Conservation (phyloP, 2,329 filamentous ascomycete genomes). For the Penicillium psychrosexuale region DNA sequence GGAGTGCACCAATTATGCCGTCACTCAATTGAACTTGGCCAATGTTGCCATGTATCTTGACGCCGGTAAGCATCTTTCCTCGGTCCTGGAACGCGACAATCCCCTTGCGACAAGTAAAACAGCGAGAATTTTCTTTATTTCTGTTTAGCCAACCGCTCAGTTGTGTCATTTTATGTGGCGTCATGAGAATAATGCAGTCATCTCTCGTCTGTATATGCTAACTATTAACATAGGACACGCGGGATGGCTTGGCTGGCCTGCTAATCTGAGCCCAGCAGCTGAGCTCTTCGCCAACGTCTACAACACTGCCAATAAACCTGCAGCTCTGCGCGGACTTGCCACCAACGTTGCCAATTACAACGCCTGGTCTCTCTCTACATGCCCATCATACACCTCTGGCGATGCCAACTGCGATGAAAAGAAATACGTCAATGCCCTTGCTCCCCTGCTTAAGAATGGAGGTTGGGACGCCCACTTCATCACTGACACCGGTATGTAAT, state of each 20-base stretch:
- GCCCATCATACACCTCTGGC: constrained; percentile 45
- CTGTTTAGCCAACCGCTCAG: background rate
- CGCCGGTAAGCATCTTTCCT: constrained; percentile 43
- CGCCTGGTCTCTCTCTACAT: constrained; percentile 48
- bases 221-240: constrained; percentile 45
- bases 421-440: constrained; percentile 51
- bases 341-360: constrained; percentile 62
- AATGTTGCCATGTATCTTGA: constrained; percentile 65
- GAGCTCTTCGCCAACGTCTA: constrained; percentile 49
- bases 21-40: constrained; percentile 55
- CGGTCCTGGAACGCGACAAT: no score
- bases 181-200: background rate
- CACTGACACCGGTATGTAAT: constrained; percentile 48
- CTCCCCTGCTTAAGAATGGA: constrained; percentile 46
- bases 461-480: constrained; percentile 57
- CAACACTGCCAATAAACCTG: constrained; percentile 47
- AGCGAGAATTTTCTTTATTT: no score
- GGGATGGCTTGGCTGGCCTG: constrained; percentile 63
- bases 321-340: constrained; percentile 51
- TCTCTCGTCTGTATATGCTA: background rate
- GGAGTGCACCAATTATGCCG: constrained; percentile 55
- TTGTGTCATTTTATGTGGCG: background rate
- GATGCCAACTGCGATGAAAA: constrained; percentile 55
- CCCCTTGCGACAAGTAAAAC: background rate
- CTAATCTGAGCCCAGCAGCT: constrained; percentile 55